Percentiles rank a stretch among this genome's conserved stretches.
These are phyloP conservation scores for Populus trichocarpa DNA, from an alignment of 441 rosid genomes.

Conservation along the genomic window DNA sequence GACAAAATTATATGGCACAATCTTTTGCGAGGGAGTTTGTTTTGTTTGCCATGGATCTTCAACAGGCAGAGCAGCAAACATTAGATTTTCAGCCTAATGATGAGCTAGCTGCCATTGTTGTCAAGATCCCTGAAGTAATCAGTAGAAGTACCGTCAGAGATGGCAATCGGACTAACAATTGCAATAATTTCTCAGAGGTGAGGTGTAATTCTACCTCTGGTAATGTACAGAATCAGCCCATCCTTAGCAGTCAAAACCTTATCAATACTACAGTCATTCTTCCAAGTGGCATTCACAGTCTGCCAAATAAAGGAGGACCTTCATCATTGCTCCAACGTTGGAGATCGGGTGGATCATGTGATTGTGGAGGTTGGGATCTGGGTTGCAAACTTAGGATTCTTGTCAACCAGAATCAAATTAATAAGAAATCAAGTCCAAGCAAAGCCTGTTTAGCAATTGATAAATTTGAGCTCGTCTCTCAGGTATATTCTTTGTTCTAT, in stretches of 20 bases:
- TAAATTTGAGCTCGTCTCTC: constrained; percentile 60
- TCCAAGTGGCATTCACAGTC: constrained; percentile 80
- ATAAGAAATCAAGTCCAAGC: constrained; percentile 32
- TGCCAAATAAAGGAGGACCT: constrained; percentile 86
- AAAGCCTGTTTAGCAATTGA: constrained; percentile 36
- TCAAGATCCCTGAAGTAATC: constrained; percentile 44
- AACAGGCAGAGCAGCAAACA: constrained; percentile 36
- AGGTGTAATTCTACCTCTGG: constrained; percentile 15
- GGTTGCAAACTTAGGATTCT: constrained; percentile 80
- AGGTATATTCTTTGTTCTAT: constrained; percentile 39
- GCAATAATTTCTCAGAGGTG: constrained; percentile 20
- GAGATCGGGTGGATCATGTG: constrained; percentile 92
- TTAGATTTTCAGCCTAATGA: constrained; percentile 51
- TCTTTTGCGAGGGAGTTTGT: constrained; percentile 59
- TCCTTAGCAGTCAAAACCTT: constrained; percentile 29
- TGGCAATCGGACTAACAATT: constrained; percentile 27
- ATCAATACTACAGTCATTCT: constrained; percentile 61
- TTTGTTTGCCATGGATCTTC: constrained; percentile 55
- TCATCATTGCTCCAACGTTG: constrained; percentile 85
- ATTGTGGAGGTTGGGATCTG: constrained; percentile 98
- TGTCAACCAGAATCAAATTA: constrained; percentile 36
- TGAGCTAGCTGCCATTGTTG: constrained; percentile 86
- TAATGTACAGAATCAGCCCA: constrained; percentile 21
- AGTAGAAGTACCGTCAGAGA: constrained; percentile 23
- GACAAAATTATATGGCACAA: constrained; percentile 29